phyloP scores from a whole-genome alignment of 2,329 filamentous ascomycete species.

The Cordyceps sp. region DNA sequence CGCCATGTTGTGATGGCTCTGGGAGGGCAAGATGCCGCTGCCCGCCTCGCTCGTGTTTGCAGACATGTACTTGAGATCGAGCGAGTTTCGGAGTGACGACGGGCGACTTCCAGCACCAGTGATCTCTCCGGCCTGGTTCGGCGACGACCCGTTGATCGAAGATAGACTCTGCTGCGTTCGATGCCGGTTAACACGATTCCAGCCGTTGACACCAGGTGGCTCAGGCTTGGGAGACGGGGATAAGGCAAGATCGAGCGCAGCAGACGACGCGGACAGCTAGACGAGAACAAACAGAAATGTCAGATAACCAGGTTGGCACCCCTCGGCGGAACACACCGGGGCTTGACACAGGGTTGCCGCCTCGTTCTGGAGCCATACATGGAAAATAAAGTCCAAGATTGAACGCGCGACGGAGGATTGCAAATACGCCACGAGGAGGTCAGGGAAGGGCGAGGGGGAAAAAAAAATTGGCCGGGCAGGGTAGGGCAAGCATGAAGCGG shows the following conservation, averaged over 20 bases:
- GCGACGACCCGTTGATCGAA: conserved; percentile 23
- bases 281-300: conserved; percentile 16
- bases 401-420: background rate
- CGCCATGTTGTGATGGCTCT: conserved; percentile 35
- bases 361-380: no score
- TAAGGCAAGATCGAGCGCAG: conserved; percentile 64
- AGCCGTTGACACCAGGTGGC: conserved; percentile 28
- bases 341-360: no score
- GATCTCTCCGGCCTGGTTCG: conserved; percentile 26
- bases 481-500: background rate
- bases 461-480: background rate
- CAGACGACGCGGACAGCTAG: conserved; percentile 66
- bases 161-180: conserved; percentile 47
- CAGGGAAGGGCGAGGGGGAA: no score
- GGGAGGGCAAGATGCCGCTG: conserved; percentile 24
- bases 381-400: background rate
- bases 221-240: conserved; percentile 51
- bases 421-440: no score
- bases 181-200: conserved; percentile 47
- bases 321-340: no score
- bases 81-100: conserved; percentile 37
- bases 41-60: conserved; percentile 24
- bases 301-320: conserved; percentile 12
- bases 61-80: conserved; percentile 35
- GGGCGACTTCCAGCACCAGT: conserved; percentile 30